phyloP scores from a whole-genome alignment of 805 yeast genomes.

The Nakazawaea wickerhamii region DNA sequence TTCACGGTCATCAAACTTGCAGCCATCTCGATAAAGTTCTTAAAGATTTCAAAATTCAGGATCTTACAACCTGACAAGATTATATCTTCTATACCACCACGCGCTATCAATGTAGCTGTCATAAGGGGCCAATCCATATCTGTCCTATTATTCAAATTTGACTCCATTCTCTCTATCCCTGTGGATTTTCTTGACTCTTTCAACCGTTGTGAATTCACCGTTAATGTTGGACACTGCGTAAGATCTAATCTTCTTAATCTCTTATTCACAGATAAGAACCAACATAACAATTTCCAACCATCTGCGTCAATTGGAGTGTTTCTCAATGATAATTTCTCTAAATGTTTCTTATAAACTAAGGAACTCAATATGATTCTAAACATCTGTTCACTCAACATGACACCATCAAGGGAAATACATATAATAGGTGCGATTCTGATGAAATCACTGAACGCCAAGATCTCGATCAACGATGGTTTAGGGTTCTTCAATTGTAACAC shows the following conservation, averaged over 20 bases:
- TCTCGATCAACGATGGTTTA: constrained; percentile 84
- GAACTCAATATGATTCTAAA: constrained; percentile 68
- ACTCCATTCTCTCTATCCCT: constrained; percentile 33
- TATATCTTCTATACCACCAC: constrained; percentile 78
- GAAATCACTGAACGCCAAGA: constrained; percentile 84
- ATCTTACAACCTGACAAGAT: constrained; percentile 73
- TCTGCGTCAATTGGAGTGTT: constrained; percentile 67
- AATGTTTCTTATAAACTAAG: constrained; percentile 54
- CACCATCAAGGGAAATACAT: constrained; percentile 75
- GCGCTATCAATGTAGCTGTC: constrained; percentile 56
- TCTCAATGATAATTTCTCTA: constrained; percentile 70
- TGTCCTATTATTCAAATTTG: constrained; percentile 52
- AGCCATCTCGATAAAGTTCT: constrained; percentile 50
- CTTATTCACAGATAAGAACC: constrained; percentile 61
- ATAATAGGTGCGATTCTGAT: constrained; percentile 79
- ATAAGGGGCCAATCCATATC: constrained; percentile 82
- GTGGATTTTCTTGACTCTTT: constrained; percentile 18
- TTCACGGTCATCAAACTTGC: constrained; percentile 49
- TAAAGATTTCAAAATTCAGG: constrained; percentile 48
- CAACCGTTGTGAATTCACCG: constrained; percentile 37
- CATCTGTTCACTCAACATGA: constrained; percentile 69
- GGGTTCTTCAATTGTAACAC: constrained; percentile 74
- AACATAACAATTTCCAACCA: constrained; percentile 79
- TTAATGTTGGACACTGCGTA: constrained; percentile 57
- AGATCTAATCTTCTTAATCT: constrained; percentile 58